Evolutionary conservation across 2,329 filamentous ascomycete species (phyloP), one percentile per base, ranked within the genome.

Genomic region (Epichloe scottii): DNA sequence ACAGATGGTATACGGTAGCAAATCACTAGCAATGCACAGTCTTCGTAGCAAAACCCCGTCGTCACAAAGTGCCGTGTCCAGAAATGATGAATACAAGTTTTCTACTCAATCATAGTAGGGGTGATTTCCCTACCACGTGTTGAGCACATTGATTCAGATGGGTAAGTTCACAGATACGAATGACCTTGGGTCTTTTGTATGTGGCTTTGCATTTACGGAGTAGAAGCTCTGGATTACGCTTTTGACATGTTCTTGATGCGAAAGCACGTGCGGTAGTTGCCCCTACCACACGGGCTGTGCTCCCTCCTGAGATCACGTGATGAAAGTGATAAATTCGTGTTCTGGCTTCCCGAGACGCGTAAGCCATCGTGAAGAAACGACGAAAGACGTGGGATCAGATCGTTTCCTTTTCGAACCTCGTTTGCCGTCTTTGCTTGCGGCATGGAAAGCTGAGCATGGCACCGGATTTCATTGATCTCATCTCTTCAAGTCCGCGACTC

Each of bases 401-500:
- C 30, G 11, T 12, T n/a, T 17, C 4, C 21, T 39, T 34, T 14
- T 5, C 17, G 11, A 14, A 34, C 21, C n/a, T 12, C 26, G 6
- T 11, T 26, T 38, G 33, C 19, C 21, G 33, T 19, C 15, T 12
- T 34, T 26, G 10, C 19, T 37, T 14, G n/a, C 26, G 21, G 47
- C 12, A 43, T 11, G 14, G 8, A 14, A 19, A 7, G 4, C 17
- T 26, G n/a, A 19, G 3, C 17, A 68, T 68, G 66, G 57, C 60
- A 7, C 55, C 57, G 2, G 57, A 66, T 12, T 56, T 69, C 33
- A 68, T 69, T 49, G 63, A 68, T 53, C 63, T 69, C 26, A 56
- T 68, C 19, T 69, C 67, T 15, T 69, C 67, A 8, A 69, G 67
- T 26, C 66, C 66, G 5, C 51, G 56, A 41, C 48, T 49, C 10